Base-by-base conservation (phyloP, 371 early-diverging fungal genomes). In the Entomophthora muscae region DNA sequence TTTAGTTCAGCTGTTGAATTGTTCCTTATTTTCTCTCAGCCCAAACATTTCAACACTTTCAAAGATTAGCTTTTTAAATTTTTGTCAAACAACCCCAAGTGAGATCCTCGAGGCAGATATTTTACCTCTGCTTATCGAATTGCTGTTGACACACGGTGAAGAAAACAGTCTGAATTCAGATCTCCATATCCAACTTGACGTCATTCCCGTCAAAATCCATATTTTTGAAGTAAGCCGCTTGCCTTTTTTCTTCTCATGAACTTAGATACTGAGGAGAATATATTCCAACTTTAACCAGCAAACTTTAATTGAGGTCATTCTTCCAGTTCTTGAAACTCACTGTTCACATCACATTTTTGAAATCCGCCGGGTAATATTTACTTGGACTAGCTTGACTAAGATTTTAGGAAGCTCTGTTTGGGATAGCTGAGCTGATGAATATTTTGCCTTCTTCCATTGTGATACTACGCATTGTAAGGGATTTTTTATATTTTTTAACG, bases 281-380 rank as follows among this genome's bases (percentile, higher is more conserved):
- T 55, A 24, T 55, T 55, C 56, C 28, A 10, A 24, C 22, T 55
- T 55, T 26, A 55, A 55, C 22, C 28, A 12, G 28, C 56, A 55
- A 26, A 55, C 56, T 26, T 55, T 55, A 55, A 55, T 55, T 26
- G 56, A 55, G 28, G 56, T 55, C 12, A 12, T 55, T 13, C n/a
- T 55, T 12, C 56, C 56, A 17, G 28, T 27, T 24, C 26, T 55
- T 7, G 56, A 55, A 26, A 55, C 22, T 26, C 28, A 24, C 22
- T 24, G 22, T 26, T 12, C 22, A 7, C 24, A 55, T 24, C 22
- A 22, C 10, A 26, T 12, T 55, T 55, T 24, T 55, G 56, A 55
- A 55, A 17, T 55, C 28, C 22, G 56, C 7, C 3, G n/a, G 28
- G 56, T 55, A 55, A 55, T 17, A 7, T 22, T 27, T 24, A 55